Evolutionary conservation across 768 basidiomycete genomes (phyloP).

Genomic region (Suillus paluster): DNA sequence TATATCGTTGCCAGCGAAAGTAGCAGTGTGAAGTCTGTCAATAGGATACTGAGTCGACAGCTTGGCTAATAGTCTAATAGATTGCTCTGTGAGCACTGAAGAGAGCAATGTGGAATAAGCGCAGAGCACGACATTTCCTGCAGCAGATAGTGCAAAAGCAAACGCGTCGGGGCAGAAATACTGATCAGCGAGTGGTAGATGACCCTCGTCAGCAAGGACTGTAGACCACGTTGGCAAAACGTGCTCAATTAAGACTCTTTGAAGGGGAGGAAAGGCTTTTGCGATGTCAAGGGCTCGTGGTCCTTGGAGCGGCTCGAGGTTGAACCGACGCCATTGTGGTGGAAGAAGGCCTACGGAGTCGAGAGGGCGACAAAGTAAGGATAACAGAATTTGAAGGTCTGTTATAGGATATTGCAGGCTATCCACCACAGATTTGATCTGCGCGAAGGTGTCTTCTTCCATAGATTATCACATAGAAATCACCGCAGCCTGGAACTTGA

Average conservation of each 20-base stretch:
- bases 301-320: conserved; percentile 40
- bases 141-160: conserved; percentile 50
- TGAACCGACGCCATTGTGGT: conserved; percentile 52
- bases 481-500: background rate
- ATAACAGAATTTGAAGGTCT: conserved; percentile 55
- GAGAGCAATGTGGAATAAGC: conserved; percentile 72
- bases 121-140: conserved; percentile 56
- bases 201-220: conserved; percentile 52
- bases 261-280: conserved; percentile 57
- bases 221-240: conserved; percentile 73
- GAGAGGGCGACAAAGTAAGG: conserved; percentile 63
- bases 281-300: conserved; percentile 23
- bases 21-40: conserved; percentile 61
- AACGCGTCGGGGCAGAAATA: conserved; percentile 77
- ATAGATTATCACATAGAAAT: background rate
- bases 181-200: conserved; percentile 54
- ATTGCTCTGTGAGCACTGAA: conserved; percentile 50
- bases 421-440: conserved; percentile 45
- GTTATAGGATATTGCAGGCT: conserved; percentile 51
- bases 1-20: conserved; percentile 41
- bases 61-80: conserved; percentile 55
- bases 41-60: conserved; percentile 68
- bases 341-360: conserved; percentile 61
- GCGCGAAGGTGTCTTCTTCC: conserved; percentile 11
- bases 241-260: conserved; percentile 63